Conservation (phyloP, 2,329 filamentous ascomycete species). For the Trichothecium sympodiale region DNA sequence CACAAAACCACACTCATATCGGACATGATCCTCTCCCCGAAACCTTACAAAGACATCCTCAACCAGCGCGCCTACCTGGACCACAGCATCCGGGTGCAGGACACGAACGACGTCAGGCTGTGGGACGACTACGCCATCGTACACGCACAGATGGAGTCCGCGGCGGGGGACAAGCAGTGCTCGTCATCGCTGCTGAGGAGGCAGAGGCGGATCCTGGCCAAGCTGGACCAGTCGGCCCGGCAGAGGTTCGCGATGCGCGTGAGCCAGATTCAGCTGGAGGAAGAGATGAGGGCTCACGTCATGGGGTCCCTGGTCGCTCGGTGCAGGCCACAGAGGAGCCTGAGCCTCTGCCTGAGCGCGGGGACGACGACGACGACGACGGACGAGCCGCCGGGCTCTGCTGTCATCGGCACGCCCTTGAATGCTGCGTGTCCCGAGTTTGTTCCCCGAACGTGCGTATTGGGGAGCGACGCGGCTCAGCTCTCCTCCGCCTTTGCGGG, state of each 20-base stretch:
- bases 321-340: too few species aligned
- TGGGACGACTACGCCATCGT: constrained; percentile 24
- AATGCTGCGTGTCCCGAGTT: constrained; percentile 19
- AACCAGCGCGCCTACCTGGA: constrained; percentile 36
- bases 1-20: not conserved
- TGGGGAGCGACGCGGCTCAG: too few species aligned
- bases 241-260: constrained; percentile 34
- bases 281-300: constrained; percentile 36
- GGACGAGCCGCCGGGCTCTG: constrained; percentile 4
- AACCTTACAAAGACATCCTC: constrained; percentile 29
- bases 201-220: constrained; percentile 23
- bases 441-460: too few species aligned
- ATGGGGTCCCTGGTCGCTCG: too few species aligned
- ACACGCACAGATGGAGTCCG: constrained; percentile 20
- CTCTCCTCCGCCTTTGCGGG: too few species aligned
- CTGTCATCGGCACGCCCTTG: constrained; percentile 12
- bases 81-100: constrained; percentile 27
- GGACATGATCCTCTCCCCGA: constrained; percentile 20
- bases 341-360: constrained; percentile 19
- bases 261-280: constrained; percentile 36
- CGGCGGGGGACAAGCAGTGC: constrained; percentile 12
- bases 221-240: constrained; percentile 30
- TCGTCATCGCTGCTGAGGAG: constrained; percentile 13
- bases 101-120: constrained; percentile 23
- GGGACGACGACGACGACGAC: constrained; percentile 3